A percentile compares a stretch with the other conserved stretches of the same genome.
Evolutionary conservation across 495 filamentous ascomycete genomes (phyloP).

Genomic region (Niebla homalea): DNA sequence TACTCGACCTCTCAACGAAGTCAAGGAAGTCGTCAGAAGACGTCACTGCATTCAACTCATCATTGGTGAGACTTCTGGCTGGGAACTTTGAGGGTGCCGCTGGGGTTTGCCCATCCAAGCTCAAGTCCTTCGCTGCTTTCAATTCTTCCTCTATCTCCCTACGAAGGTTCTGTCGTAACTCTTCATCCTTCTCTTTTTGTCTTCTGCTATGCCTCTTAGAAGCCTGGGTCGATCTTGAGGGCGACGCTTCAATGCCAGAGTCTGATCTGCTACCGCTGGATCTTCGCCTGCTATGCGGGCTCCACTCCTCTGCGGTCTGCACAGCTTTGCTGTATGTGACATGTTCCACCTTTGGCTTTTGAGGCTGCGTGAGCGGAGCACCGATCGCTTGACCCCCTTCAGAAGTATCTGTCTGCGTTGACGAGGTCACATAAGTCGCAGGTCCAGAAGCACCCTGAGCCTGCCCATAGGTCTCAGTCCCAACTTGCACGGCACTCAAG

Average conservation of each 20-base stretch:
- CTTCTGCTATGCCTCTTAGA: slow-evolving; percentile 61
- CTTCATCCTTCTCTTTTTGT: slow-evolving; percentile 70
- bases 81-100: slow-evolving; percentile 51
- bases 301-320: slow-evolving; percentile 53
- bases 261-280: slow-evolving; percentile 43
- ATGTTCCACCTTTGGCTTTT: slow-evolving; percentile 62
- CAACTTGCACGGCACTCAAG: slow-evolving; percentile 59
- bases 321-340: slow-evolving; percentile 93
- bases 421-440: slow-evolving; percentile 8
- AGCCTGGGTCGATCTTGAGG: slow-evolving; percentile 31
- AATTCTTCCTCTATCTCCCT: slow-evolving; percentile 89
- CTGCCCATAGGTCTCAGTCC: slow-evolving; percentile 52
- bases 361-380: slow-evolving; percentile 59
- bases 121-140: slow-evolving; percentile 47
- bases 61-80: slow-evolving; percentile 62
- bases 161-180: slow-evolving; percentile 70
- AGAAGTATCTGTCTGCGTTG: slow-evolving; percentile 54
- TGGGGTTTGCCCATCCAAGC: slow-evolving; percentile 36
- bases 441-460: slow-evolving; percentile 10
- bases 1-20: slow-evolving; percentile 89
- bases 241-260: slow-evolving; percentile 40
- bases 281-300: slow-evolving; percentile 19
- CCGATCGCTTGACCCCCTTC: slow-evolving; percentile 56
- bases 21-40: slow-evolving; percentile 85
- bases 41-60: slow-evolving; percentile 85